These are phyloP conservation scores for Barnettozyma pratensis DNA, from an alignment of 805 yeast species.

Conservation along the genomic window DNA sequence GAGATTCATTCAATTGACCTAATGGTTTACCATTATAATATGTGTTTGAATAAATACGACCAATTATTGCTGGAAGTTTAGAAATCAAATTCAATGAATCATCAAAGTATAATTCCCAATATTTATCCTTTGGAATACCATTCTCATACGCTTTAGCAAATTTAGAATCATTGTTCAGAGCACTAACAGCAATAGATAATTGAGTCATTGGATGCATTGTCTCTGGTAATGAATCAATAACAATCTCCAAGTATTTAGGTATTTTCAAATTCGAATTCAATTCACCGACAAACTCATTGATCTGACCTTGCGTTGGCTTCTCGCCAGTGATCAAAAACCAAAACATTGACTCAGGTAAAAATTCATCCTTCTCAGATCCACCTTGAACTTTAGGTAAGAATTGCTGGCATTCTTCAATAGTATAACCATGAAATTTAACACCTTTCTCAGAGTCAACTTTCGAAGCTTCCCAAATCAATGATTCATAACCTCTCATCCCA, in stretches of 20 bases:
- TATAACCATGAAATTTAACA: conserved; percentile 71
- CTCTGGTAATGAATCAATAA: conserved; percentile 57
- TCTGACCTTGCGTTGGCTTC: conserved; percentile 58
- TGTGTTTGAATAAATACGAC: conserved; percentile 66
- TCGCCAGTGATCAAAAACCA: conserved; percentile 77
- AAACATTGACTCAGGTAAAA: conserved; percentile 67
- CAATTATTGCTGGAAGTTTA: conserved; percentile 69
- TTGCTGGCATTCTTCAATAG: conserved; percentile 67
- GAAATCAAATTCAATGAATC: conserved; percentile 68
- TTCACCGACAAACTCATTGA: conserved; percentile 50
- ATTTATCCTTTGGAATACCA: conserved; percentile 63
- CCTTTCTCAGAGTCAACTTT: conserved; percentile 73
- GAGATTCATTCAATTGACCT: conserved; percentile 46
- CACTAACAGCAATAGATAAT: conserved; percentile 67
- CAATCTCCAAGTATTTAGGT: conserved; percentile 57
- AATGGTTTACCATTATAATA: conserved; percentile 46
- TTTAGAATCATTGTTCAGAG: conserved; percentile 64
- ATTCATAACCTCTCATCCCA: conserved; percentile 77
- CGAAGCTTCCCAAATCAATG: conserved; percentile 78
- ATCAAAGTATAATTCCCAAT: conserved; percentile 74
- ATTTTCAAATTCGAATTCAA: conserved; percentile 60
- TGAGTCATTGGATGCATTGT: conserved; percentile 83
- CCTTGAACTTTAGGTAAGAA: conserved; percentile 46
- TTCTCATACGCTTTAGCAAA: conserved; percentile 69
- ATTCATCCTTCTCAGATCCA: conserved; percentile 25